These are phyloP conservation scores for Scleroderma bovista DNA, from an alignment of 768 basidiomycete genomes.

Conservation along the genomic window DNA sequence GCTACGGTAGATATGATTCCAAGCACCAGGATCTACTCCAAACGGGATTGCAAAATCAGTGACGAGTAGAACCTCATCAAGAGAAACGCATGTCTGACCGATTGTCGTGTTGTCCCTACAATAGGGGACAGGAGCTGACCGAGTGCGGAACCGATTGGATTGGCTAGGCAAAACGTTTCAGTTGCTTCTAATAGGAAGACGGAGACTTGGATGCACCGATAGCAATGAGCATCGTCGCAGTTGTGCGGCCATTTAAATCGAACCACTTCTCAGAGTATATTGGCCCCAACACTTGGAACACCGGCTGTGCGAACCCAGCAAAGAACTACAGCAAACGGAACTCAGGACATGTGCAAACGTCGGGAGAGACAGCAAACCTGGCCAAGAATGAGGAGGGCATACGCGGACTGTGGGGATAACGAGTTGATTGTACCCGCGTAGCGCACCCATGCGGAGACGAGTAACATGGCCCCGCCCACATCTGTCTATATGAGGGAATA, in stretches of 20 bases:
- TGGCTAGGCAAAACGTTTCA: constrained; percentile 38
- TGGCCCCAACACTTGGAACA: constrained; percentile 67
- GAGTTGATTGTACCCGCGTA: constrained; percentile 56
- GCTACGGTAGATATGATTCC: constrained; percentile 65
- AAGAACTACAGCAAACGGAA: constrained; percentile 37
- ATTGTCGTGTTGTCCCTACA: constrained; percentile 46
- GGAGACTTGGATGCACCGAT: constrained; percentile 33
- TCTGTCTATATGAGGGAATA: constrained; percentile 41
- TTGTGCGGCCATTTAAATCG: constrained; percentile 61
- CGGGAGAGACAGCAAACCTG: constrained; percentile 40
- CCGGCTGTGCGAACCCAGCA: constrained; percentile 54
- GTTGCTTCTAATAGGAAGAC: background rate
- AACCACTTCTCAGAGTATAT: constrained; percentile 79
- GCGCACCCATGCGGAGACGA: constrained; percentile 68
- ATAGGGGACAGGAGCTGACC: constrained; percentile 71
- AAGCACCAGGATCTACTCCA: constrained; percentile 57
- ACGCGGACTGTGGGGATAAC: constrained; percentile 43
- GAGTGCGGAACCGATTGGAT: constrained; percentile 68
- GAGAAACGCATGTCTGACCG: constrained; percentile 38
- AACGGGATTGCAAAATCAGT: too few species aligned
- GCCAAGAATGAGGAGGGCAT: constrained; percentile 57
- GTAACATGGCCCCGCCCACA: constrained; percentile 43
- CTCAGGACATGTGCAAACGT: background rate
- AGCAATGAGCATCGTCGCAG: constrained; percentile 53
- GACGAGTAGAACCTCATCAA: too few species aligned